phyloP scores from a whole-genome alignment of 208 protist genomes.

The Willaertia magna region DNA sequence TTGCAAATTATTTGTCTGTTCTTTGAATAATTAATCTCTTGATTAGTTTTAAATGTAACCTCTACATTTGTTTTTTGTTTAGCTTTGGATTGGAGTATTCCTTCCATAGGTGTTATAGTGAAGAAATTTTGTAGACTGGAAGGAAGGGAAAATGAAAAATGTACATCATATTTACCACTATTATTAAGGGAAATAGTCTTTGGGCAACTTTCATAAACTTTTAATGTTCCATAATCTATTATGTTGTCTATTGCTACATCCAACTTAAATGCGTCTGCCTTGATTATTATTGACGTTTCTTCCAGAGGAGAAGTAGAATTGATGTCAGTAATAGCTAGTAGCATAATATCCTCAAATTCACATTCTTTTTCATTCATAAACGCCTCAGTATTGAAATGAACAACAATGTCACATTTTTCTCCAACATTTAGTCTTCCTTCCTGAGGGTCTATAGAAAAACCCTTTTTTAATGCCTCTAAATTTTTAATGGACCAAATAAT shows the following conservation, averaged over 20 bases:
- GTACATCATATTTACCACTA: constrained; percentile 79
- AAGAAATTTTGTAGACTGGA: not conserved
- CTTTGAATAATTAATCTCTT: constrained; percentile 17
- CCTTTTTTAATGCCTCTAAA: constrained; percentile 44
- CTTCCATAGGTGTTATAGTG: not conserved
- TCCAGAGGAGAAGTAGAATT: constrained; percentile 43
- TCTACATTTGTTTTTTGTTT: constrained; percentile 5
- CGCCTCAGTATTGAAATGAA: constrained; percentile 44
- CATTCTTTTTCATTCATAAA: too few relatives aligned
- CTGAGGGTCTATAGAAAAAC: constrained; percentile 52
- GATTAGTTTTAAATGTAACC: constrained; percentile 11
- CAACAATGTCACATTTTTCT: constrained; percentile 17
- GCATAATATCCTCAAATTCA: constrained; percentile 46
- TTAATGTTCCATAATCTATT: constrained; percentile 69
- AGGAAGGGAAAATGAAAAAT: constrained; percentile 62
- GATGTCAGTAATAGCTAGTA: constrained; percentile 47
- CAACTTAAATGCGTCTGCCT: constrained; percentile 75
- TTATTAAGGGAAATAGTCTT: constrained; percentile 66
- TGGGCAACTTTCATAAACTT: constrained; percentile 38
- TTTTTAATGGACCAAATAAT: constrained; percentile 52
- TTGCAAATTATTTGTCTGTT: constrained; percentile 15
- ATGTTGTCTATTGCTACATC: constrained; percentile 70
- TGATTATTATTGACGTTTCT: constrained; percentile 49
- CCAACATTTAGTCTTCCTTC: constrained; percentile 51
- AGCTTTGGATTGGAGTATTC: not conserved